Evolutionary conservation across 2,329 filamentous ascomycete species (phyloP).

Genomic region (Aspergillus ochraceus): DNA sequence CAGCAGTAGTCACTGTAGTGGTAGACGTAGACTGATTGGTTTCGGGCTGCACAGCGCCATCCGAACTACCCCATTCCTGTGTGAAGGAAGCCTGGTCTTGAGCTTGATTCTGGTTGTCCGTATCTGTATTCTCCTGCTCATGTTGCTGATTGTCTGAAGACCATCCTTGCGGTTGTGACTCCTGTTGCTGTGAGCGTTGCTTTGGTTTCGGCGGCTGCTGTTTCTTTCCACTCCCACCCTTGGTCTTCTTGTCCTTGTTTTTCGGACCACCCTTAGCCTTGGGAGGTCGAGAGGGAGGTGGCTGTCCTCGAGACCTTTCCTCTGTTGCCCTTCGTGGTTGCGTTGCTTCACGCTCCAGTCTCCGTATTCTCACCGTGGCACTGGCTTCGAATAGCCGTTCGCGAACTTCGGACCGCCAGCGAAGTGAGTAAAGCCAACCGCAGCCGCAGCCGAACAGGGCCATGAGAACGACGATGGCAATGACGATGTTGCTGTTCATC

Average conservation of each 20-base stretch:
- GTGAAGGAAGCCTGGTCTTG: neutral
- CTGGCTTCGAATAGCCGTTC: neutral
- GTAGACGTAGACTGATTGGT: neutral
- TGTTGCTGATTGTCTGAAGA: neutral
- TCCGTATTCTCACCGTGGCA: neutral
- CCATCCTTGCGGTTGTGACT: neutral
- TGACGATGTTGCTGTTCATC: slow-evolving; percentile 9
- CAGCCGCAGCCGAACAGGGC: neutral
- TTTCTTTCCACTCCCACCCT: neutral
- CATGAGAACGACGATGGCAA: slow-evolving; percentile 8
- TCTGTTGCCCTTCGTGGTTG: neutral
- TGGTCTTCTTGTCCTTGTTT: neutral
- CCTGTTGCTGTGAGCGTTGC: neutral
- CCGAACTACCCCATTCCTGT: neutral
- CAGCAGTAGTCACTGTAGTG: neutral
- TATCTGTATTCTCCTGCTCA: neutral
- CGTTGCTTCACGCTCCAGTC: neutral
- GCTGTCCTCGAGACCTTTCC: neutral
- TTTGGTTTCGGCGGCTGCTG: neutral
- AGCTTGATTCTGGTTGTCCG: neutral
- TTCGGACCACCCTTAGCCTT: neutral
- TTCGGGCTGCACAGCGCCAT: neutral
- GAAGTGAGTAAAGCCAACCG: neutral
- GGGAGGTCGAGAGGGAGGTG: neutral
- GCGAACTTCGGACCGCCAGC: neutral